These are phyloP conservation scores for Moesziomyces globuligerus DNA, from an alignment of 1,284 basidiomycete genomes.

Conservation along the genomic window DNA sequence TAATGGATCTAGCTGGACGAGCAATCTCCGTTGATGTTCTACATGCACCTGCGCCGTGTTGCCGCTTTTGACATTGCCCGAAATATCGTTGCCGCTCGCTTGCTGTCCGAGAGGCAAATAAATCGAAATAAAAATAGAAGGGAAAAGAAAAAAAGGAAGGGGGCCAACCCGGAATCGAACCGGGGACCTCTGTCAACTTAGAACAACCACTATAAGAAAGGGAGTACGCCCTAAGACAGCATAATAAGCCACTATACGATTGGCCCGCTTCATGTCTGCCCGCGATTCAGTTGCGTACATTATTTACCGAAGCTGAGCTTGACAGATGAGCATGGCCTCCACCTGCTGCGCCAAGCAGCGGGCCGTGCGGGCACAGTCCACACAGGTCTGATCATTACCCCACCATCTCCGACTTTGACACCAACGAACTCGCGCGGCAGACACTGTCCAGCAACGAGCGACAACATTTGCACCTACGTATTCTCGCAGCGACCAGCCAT, in stretches of 20 bases:
- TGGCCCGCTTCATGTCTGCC: conserved; percentile 18
- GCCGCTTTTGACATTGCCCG: conserved; percentile 1
- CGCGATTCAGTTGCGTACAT: not conserved
- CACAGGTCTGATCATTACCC: too few relatives aligned
- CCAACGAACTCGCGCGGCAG: too few relatives aligned
- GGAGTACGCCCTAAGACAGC: conserved; percentile 47
- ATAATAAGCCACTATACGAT: conserved; percentile 57
- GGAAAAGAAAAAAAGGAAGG: conserved; percentile 7
- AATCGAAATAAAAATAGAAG: not conserved
- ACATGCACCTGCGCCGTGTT: not conserved
- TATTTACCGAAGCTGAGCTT: too few relatives aligned
- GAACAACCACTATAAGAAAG: not conserved
- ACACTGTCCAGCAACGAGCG: too few relatives aligned
- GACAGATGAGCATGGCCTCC: too few relatives aligned
- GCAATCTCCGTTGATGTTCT: conserved; percentile 7
- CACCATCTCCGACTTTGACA: too few relatives aligned
- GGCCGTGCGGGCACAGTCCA: too few relatives aligned
- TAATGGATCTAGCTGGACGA: too few relatives aligned
- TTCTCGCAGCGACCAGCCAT: too few relatives aligned
- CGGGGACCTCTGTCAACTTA: conserved; percentile 56
- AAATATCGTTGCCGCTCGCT: not conserved
- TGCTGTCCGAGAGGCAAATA: not conserved
- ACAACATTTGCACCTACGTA: too few relatives aligned
- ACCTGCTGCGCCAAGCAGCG: too few relatives aligned
- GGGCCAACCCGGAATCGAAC: conserved; percentile 56